A percentile compares a stretch with the other conserved stretches of the same genome.
phyloP scores from a whole-genome alignment of 148 eudicot genomes.

The Dianthus caryophyllus region DNA sequence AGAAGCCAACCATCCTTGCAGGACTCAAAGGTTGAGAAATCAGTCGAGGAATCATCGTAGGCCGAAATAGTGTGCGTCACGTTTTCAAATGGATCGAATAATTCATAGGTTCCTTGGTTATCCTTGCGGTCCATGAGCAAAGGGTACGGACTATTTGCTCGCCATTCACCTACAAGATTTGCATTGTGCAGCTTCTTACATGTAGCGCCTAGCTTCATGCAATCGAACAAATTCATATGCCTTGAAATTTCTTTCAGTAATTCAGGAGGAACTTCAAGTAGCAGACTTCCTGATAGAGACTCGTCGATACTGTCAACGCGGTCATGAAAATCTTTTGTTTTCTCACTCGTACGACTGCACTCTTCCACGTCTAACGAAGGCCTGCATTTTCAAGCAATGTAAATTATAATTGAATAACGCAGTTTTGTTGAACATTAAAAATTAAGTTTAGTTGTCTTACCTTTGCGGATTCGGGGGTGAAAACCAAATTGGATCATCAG shows the following conservation, averaged over 20 bases:
- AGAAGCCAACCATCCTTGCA: slow-evolving; percentile 19
- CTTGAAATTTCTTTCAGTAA: background rate
- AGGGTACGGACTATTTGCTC: background rate
- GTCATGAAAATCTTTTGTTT: background rate
- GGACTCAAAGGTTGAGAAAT: background rate
- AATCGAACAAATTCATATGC: slow-evolving; percentile 10
- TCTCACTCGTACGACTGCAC: no score
- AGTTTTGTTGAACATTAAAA: no score
- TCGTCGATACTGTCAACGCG: background rate
- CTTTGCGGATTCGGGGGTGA: slow-evolving; percentile 8
- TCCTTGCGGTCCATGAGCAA: background rate
- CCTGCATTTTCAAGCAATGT: background rate
- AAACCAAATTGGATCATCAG: background rate
- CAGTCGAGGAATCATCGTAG: background rate
- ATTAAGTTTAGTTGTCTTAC: no score
- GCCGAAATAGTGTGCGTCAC: background rate
- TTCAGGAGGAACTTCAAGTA: slow-evolving; percentile 2
- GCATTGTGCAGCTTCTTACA: background rate
- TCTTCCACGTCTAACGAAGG: background rate
- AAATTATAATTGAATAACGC: no score
- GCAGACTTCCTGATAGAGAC: background rate
- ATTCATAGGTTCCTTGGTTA: background rate
- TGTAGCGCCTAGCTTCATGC: slow-evolving; percentile 2
- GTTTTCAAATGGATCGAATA: slow-evolving; percentile 13
- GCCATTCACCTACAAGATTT: background rate